These are phyloP conservation scores for Draba incana DNA, from an alignment of 345 rosid genomes.

Conservation along the genomic window DNA sequence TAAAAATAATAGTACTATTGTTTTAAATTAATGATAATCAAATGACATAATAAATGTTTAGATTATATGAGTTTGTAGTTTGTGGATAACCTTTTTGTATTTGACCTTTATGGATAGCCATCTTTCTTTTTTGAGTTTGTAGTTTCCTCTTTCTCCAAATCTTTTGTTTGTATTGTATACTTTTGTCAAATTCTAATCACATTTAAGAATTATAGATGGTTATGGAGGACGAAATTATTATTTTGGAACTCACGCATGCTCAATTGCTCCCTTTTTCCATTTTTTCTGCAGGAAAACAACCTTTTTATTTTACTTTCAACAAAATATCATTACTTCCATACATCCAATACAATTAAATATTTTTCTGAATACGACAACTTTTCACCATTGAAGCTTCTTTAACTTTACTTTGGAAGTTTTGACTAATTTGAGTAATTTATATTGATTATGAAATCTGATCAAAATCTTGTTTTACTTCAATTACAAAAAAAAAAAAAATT, in stretches of 20 bases:
- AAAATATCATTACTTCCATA: too few species aligned
- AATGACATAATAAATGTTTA: slow-evolving; percentile 1
- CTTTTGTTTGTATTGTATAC: neutral
- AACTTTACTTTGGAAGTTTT: neutral
- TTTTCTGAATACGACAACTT: neutral
- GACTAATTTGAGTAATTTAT: neutral
- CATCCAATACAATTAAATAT: too few species aligned
- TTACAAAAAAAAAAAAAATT: too few species aligned
- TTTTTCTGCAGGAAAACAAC: neutral
- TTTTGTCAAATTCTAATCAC: neutral
- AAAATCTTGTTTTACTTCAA: neutral
- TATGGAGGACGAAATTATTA: neutral
- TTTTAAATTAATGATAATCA: neutral
- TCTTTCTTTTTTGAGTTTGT: too few species aligned
- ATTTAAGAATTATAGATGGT: neutral
- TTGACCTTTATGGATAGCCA: slow-evolving; percentile 5
- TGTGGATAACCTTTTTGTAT: slow-evolving; percentile 16
- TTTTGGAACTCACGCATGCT: slow-evolving; percentile 21
- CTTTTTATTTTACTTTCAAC: too few species aligned
- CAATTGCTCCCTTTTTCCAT: neutral
- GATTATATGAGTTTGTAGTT: slow-evolving; percentile 17
- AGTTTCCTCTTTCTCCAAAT: too few species aligned
- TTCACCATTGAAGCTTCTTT: neutral
- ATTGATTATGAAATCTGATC: neutral
- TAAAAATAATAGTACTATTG: neutral